phyloP scores from a whole-genome alignment of 768 basidiomycete species.

The Hebeloma cylindrosporum region DNA sequence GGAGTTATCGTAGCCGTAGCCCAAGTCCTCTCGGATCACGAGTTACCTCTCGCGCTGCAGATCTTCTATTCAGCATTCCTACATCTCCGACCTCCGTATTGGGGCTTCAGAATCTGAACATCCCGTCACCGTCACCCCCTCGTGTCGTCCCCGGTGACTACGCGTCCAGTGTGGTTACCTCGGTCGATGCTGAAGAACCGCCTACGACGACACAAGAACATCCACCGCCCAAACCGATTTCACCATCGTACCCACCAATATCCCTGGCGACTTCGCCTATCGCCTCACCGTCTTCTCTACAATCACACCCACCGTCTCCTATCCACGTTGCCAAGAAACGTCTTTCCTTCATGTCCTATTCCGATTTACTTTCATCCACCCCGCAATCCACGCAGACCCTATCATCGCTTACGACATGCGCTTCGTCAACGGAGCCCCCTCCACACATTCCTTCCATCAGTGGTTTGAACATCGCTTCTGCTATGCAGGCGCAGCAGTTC shows the following conservation, averaged over 20 bases:
- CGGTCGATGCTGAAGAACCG: conserved; percentile 6
- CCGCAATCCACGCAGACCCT: conserved; percentile 73
- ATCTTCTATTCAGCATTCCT: conserved; percentile 52
- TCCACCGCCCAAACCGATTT: background rate
- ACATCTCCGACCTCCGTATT: conserved; percentile 10
- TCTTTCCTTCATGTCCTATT: conserved; percentile 87
- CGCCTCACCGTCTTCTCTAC: conserved; percentile 7
- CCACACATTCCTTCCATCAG: conserved; percentile 72
- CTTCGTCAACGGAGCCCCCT: conserved; percentile 56
- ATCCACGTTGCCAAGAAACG: conserved; percentile 57
- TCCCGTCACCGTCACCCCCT: background rate
- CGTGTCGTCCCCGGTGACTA: background rate
- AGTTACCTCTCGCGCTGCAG: conserved; percentile 28
- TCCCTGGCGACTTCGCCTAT: conserved; percentile 10
- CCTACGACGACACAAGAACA: conserved; percentile 1
- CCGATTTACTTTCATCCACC: conserved; percentile 77
- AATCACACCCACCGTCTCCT: conserved; percentile 41
- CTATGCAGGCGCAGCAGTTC: conserved; percentile 8
- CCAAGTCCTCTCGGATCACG: conserved; percentile 55
- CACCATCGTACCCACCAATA: background rate
- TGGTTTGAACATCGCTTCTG: conserved; percentile 33
- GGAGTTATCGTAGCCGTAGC: conserved; percentile 65
- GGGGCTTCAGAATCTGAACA: conserved; percentile 12
- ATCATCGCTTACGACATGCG: conserved; percentile 67
- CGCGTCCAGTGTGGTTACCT: conserved; percentile 6